A percentile compares a stretch with the other conserved stretches of the same genome.
These are phyloP conservation scores for Emericellopsis atlantica DNA, from an alignment of 2,329 filamentous ascomycete species.

Conservation along the genomic window DNA sequence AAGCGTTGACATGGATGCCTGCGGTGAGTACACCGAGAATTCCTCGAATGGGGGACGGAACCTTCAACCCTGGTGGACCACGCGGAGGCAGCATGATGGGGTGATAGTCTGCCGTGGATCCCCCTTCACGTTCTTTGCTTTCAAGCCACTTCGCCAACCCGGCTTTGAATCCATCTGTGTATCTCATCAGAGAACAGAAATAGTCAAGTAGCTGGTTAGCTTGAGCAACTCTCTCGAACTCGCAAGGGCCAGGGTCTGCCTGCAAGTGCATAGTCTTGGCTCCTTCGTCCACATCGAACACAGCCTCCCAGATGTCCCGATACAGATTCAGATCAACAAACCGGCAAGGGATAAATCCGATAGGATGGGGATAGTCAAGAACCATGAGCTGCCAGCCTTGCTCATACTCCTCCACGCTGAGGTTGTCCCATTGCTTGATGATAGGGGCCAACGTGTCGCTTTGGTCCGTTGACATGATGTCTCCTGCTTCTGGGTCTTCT, in stretches of 20 bases:
- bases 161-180: not conserved
- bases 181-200: constrained; percentile 2
- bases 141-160: constrained; percentile 3
- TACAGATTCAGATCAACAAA: too few relatives aligned
- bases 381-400: not conserved
- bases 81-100: constrained; percentile 13
- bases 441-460: too few relatives aligned
- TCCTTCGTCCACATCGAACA: not conserved
- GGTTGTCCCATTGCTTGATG: not conserved
- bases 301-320: not conserved
- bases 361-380: not conserved
- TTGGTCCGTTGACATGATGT: too few relatives aligned
- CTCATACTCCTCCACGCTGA: not conserved
- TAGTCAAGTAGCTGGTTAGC: constrained; percentile 2
- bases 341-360: not conserved
- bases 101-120: constrained; percentile 8
- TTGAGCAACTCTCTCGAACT: not conserved
- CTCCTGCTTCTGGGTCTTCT: too few relatives aligned
- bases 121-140: not conserved
- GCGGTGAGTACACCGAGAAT: constrained; percentile 21
- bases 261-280: not conserved
- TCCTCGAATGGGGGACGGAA: constrained; percentile 18
- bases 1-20: constrained; percentile 23
- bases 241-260: not conserved
- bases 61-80: constrained; percentile 10